Percentiles rank a stretch among this genome's conserved stretches.
These are phyloP conservation scores for Ophiocordyceps camponoti-floridani DNA, from an alignment of 2,329 filamentous ascomycete genomes.

Conservation along the genomic window DNA sequence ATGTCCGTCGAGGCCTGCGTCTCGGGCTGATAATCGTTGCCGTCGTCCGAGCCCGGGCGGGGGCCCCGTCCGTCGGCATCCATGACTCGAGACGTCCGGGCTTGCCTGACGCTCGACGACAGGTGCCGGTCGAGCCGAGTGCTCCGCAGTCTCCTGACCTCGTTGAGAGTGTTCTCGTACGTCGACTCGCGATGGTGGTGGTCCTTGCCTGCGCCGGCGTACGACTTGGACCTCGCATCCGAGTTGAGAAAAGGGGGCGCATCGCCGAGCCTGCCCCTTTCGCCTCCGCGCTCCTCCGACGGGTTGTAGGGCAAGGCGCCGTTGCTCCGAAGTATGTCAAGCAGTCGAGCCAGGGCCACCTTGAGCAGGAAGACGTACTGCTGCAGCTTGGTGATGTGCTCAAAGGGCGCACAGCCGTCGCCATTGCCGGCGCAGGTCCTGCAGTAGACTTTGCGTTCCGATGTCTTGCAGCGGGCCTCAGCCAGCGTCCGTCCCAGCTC, in stretches of 20 bases:
- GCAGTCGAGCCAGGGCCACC: slow-evolving; percentile 74
- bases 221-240: slow-evolving; percentile 58
- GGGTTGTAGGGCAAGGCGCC: slow-evolving; percentile 65
- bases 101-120: slow-evolving; percentile 81
- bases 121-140: slow-evolving; percentile 88
- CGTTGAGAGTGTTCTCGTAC: slow-evolving; percentile 90
- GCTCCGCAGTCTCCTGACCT: slow-evolving; percentile 79
- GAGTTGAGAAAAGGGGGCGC: slow-evolving; percentile 30
- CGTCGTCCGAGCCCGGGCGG: slow-evolving; percentile 55
- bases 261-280: slow-evolving; percentile 2
- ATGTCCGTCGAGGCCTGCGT: slow-evolving; percentile 47
- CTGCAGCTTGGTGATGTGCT: slow-evolving; percentile 66
- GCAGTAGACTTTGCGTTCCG: slow-evolving; percentile 56
- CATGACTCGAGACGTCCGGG: slow-evolving; percentile 79
- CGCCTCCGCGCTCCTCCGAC: slow-evolving; percentile 31
- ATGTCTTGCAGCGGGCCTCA: slow-evolving; percentile 54
- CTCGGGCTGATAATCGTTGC: slow-evolving; percentile 25
- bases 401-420: slow-evolving; percentile 38
- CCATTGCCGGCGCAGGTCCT: slow-evolving; percentile 40
- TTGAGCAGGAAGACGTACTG: slow-evolving; percentile 89
- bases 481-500: slow-evolving; percentile 51
- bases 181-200: slow-evolving; percentile 49
- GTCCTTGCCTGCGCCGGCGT: slow-evolving; percentile 39
- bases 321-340: slow-evolving; percentile 71
- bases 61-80: slow-evolving; percentile 45